Conservation (phyloP, 2,329 filamentous ascomycete species). For the Fusarium verrucosum region DNA sequence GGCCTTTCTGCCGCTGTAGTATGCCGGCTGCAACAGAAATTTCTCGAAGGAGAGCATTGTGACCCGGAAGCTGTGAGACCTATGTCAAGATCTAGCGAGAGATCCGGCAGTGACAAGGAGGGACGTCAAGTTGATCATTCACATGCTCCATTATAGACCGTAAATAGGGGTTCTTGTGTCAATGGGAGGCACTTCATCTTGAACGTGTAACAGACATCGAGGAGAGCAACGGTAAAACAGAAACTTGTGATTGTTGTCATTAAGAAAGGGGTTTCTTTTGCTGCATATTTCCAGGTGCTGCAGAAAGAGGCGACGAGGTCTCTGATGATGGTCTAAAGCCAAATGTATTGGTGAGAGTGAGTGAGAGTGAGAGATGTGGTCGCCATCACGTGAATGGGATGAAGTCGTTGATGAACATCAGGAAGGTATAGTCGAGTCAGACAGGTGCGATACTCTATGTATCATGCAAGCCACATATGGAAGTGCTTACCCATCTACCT, state of each 20-base stretch:
- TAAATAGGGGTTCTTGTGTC: background rate
- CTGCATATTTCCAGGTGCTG: background rate
- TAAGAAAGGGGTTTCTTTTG: background rate
- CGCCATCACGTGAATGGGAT: constrained; percentile 2
- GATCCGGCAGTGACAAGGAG: constrained; percentile 16
- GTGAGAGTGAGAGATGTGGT: background rate
- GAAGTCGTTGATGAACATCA: background rate
- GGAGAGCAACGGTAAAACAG: background rate
- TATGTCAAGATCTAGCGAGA: constrained; percentile 32
- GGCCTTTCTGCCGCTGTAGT: constrained; percentile 13
- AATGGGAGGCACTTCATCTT: background rate
- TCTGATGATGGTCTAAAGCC: background rate
- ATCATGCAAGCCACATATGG: no score
- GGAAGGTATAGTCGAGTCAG: no score
- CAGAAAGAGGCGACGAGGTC: background rate
- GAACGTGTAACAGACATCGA: background rate
- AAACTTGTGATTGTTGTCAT: constrained; percentile 1
- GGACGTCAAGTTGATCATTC: background rate
- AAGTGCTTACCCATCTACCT: no score
- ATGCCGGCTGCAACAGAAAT: constrained; percentile 13
- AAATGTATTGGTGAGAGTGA: background rate
- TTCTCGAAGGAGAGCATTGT: constrained; percentile 27
- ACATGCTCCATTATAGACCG: background rate
- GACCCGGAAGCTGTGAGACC: constrained; percentile 27
- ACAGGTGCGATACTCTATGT: no score